Base-by-base conservation (phyloP, 306 rosid species). In the Corylus heterophylla region DNA sequence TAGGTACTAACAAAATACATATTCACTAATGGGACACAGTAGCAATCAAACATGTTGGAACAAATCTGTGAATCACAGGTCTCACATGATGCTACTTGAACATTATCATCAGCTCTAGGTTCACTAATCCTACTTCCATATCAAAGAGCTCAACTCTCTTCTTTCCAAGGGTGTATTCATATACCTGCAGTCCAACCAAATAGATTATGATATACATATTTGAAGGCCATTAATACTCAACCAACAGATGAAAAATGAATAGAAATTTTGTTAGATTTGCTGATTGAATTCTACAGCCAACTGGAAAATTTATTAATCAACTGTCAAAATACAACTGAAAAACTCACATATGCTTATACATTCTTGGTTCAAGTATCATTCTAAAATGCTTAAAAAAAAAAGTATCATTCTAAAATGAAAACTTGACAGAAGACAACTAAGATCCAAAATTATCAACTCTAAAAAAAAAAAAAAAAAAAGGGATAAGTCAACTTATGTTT, bases 131-230 rank as follows among this genome's bases (percentile, higher is more conserved):
- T 61, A 89, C 94, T 80, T 96, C 98, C 89, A 80, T 92, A 87
- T 95, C 99, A 87, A 95, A 93, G 49, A 93, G 97, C 75, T 95
- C 99, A 75, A 93, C 82, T 77, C 87, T 93, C 89, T 95, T 95
- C 85, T 95, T 95, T 74, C 94, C 98, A 81, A 91, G 88, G 78
- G 92, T 90, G 25, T 22, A 77, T 84, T 95, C 94, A 93, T 85
- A 83, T 82, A 93, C 92, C 98, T 95, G 95, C 82, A 83, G 74
- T 80, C 80, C 76, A 85, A 73, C 79, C 51, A 85, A 64, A 71
- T 39, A 64, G 2, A 62, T 48, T 79, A 75, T 70, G 73, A 78
- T 31, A 78, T 51, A 18, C 51, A 50, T n/a, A 62, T 45, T 20
- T 12, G 9, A 75, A 81, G 76, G 56, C 63, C 54, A 78, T 25